phyloP scores from a whole-genome alignment of 768 basidiomycete species.

The Tremella fuciformis region DNA sequence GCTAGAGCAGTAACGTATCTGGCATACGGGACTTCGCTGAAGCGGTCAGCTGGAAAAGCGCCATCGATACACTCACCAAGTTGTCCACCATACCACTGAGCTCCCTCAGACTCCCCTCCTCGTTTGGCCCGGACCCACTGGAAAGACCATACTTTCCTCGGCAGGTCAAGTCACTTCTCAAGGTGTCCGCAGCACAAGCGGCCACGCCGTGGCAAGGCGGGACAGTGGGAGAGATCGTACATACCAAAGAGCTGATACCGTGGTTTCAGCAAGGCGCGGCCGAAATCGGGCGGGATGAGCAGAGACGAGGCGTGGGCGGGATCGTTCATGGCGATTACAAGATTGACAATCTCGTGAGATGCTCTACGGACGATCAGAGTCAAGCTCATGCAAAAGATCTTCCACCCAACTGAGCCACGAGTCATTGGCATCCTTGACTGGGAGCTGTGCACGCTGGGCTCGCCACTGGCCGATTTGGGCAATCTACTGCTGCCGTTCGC shows the following conservation, averaged over 20 bases:
- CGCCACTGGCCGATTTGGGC: conserved; percentile 85
- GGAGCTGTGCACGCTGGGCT: conserved; percentile 94
- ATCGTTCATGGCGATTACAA: conserved; percentile 97
- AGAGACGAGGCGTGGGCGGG: conserved; percentile 63
- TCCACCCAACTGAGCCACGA: conserved; percentile 83
- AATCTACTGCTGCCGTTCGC: conserved; percentile 86
- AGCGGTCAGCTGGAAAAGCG: conserved; percentile 42
- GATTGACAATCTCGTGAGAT: conserved; percentile 79
- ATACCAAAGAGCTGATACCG: conserved; percentile 64
- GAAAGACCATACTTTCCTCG: conserved; percentile 76
- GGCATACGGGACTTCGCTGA: background rate
- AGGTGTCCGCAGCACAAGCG: conserved; percentile 74
- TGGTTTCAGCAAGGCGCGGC: conserved; percentile 64
- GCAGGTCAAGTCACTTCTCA: conserved; percentile 83
- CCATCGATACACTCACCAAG: conserved; percentile 40
- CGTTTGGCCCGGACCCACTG: conserved; percentile 42
- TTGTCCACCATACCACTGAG: conserved; percentile 59
- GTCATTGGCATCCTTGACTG: conserved; percentile 96
- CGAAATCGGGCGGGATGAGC: conserved; percentile 70
- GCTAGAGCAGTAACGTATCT: background rate
- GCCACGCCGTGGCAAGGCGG: conserved; percentile 64
- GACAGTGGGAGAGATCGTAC: conserved; percentile 67
- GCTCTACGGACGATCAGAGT: background rate
- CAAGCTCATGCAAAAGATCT: conserved; percentile 53
- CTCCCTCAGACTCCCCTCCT: conserved; percentile 61